A percentile compares a stretch with the other conserved stretches of the same genome.
phyloP scores from a whole-genome alignment of 1,284 basidiomycete genomes.

The Rhodotorula mucilaginosa region DNA sequence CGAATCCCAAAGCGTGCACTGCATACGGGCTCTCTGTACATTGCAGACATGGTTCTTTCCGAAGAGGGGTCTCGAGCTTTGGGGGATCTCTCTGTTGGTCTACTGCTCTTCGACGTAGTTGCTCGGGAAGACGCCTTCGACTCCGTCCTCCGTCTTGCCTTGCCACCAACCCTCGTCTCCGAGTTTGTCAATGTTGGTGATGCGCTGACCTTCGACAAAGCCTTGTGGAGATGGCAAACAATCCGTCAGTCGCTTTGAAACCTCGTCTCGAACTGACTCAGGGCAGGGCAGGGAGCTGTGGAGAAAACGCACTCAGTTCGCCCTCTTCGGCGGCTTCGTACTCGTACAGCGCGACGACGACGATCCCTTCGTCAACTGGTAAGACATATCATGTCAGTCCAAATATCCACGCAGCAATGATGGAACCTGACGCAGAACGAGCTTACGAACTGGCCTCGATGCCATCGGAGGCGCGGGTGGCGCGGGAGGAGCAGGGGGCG shows the following conservation, averaged over 20 bases:
- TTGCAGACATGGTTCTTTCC: too few species aligned
- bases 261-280: neutral
- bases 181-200: conserved; percentile 66
- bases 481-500: conserved; percentile 52
- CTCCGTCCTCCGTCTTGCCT: conserved; percentile 57
- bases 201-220: conserved; percentile 75
- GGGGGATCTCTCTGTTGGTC: too few species aligned
- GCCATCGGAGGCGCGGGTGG: conserved; percentile 53
- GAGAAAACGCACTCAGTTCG: conserved; percentile 58
- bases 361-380: conserved; percentile 50
- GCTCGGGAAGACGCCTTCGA: conserved; percentile 57
- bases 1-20: conserved; percentile 42
- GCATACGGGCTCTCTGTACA: neutral
- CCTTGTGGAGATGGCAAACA: conserved; percentile 42
- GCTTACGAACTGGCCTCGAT: conserved; percentile 48
- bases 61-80: too few species aligned
- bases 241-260: neutral
- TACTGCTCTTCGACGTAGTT: conserved; percentile 5
- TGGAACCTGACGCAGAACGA: conserved; percentile 39
- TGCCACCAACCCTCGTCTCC: conserved; percentile 80
- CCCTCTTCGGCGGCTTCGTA: conserved; percentile 86
- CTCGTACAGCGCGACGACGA: conserved; percentile 73
- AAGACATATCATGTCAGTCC: neutral
- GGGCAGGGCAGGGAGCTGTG: too few species aligned
- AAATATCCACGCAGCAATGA: too few species aligned